A percentile compares a stretch with the other conserved stretches of the same genome.
Evolutionary conservation across 1,284 basidiomycete genomes (phyloP).

Genomic region (Schizopora paradoxa): DNA sequence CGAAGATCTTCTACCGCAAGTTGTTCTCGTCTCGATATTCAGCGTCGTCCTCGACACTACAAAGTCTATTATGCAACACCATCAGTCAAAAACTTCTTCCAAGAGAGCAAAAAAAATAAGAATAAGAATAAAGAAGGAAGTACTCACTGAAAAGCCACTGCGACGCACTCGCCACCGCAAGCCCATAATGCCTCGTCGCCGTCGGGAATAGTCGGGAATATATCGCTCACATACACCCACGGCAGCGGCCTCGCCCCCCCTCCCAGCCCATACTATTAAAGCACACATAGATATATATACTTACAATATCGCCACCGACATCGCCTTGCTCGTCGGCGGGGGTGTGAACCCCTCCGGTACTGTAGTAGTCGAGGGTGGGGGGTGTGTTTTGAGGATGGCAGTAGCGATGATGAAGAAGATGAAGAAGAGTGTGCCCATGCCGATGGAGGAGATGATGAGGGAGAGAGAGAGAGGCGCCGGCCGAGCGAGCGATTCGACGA

Average conservation of each 20-base stretch:
- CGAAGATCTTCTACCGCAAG: slow-evolving; percentile 61
- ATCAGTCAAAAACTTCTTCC: slow-evolving; percentile 1
- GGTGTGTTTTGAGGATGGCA: slow-evolving; percentile 68
- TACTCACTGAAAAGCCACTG: slow-evolving; percentile 76
- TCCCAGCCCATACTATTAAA: slow-evolving; percentile 72
- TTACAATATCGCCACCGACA: slow-evolving; percentile 75
- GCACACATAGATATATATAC: slow-evolving; percentile 68
- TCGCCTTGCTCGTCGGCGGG: slow-evolving; percentile 51
- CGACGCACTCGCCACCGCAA: slow-evolving; percentile 61
- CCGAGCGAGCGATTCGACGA: slow-evolving; percentile 50
- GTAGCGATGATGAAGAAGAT: slow-evolving; percentile 69
- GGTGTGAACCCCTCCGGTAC: slow-evolving; percentile 28
- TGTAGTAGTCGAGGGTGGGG: slow-evolving; percentile 33
- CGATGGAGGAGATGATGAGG: slow-evolving; percentile 56
- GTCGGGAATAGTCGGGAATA: slow-evolving; percentile 87
- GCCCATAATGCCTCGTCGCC: slow-evolving; percentile 70
- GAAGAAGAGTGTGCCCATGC: slow-evolving; percentile 56
- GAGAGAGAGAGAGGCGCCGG: slow-evolving; percentile 43
- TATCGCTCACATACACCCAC: slow-evolving; percentile 75
- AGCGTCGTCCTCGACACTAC: slow-evolving; percentile 68
- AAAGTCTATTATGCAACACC: slow-evolving; percentile 50
- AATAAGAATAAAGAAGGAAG: not conserved
- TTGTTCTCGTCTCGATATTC: slow-evolving; percentile 50
- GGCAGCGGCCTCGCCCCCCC: no score
- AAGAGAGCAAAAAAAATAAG: not conserved